A percentile compares a stretch with the other conserved stretches of the same genome.
Evolutionary conservation across 1,284 basidiomycete species (phyloP).

Genomic region (Coniferiporia sulphurascens): DNA sequence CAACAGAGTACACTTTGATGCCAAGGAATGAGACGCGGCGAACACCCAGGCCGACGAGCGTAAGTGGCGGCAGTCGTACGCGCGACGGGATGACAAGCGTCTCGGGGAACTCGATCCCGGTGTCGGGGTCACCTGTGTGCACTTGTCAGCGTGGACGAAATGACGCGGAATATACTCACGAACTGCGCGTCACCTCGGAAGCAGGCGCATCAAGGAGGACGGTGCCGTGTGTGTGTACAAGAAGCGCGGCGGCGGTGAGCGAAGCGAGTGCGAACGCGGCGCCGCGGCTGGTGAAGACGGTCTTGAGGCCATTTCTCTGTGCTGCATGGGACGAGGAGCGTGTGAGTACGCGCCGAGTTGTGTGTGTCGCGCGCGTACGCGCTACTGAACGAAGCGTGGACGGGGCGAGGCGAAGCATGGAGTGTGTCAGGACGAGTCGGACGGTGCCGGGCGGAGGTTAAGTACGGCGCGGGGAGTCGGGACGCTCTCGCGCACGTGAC

Average conservation of each 20-base stretch:
- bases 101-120: constrained; percentile 67
- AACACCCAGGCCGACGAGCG: constrained; percentile 77
- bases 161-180: constrained; percentile 6
- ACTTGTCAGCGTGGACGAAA: neutral
- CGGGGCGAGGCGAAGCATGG: constrained; percentile 1
- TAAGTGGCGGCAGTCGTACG: constrained; percentile 52
- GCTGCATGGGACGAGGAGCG: neutral
- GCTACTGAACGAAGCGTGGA: neutral
- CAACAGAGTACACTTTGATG: constrained; percentile 82
- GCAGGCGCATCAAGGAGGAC: constrained; percentile 1
- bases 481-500: too few relatives aligned
- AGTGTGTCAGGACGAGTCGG: neutral
- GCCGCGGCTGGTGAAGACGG: neutral
- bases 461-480: too few relatives aligned
- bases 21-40: constrained; percentile 81
- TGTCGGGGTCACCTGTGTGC: constrained; percentile 60
- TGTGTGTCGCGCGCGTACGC: neutral
- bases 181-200: constrained; percentile 10
- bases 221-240: constrained; percentile 5
- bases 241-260: neutral
- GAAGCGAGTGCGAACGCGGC: neutral
- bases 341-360: neutral
- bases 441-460: too few relatives aligned
- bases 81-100: constrained; percentile 58
- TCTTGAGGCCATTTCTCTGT: neutral